Percentiles rank a stretch among this genome's conserved stretches.
phyloP scores from a whole-genome alignment of 2,329 filamentous ascomycete genomes.

The Penicillium glabrum region DNA sequence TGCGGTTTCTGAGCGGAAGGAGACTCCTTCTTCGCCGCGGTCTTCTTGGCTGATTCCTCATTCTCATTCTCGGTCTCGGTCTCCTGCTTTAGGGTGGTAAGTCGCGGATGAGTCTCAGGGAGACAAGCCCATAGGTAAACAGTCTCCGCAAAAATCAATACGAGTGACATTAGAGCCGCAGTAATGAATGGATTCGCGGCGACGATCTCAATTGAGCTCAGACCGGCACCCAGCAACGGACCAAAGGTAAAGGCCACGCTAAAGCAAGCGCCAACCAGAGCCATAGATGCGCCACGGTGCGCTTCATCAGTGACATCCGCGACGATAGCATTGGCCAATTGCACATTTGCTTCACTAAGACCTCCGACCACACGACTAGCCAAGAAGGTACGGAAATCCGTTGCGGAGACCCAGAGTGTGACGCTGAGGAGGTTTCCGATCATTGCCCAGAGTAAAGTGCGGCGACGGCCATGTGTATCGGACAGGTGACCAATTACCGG shows the following conservation, averaged over 20 bases:
- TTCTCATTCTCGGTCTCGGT: not conserved
- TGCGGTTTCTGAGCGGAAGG: conserved; percentile 33
- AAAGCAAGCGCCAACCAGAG: conserved; percentile 93
- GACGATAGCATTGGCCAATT: conserved; percentile 92
- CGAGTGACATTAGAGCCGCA: conserved; percentile 82
- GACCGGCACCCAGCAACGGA: conserved; percentile 82
- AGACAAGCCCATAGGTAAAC: conserved; percentile 79
- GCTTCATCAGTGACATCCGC: conserved; percentile 90
- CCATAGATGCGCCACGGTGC: conserved; percentile 88
- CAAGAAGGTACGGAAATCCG: conserved; percentile 93
- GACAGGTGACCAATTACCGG: conserved; percentile 87
- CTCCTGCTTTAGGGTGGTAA: conserved; percentile 41
- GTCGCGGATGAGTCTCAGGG: conserved; percentile 74
- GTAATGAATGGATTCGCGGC: conserved; percentile 91
- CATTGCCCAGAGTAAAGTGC: conserved; percentile 88
- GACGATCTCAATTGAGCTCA: conserved; percentile 75
- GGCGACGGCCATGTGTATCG: conserved; percentile 83
- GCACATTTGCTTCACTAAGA: conserved; percentile 93
- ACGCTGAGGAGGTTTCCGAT: conserved; percentile 89
- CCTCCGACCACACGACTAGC: conserved; percentile 91
- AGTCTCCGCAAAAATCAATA: conserved; percentile 83
- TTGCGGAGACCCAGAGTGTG: conserved; percentile 87
- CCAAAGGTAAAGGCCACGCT: conserved; percentile 97
- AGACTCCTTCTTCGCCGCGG: conserved; percentile 20
- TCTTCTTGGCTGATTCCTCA: not conserved